Base-by-base conservation (phyloP, 768 basidiomycete genomes). In the Udeniomyces megalosporus region DNA sequence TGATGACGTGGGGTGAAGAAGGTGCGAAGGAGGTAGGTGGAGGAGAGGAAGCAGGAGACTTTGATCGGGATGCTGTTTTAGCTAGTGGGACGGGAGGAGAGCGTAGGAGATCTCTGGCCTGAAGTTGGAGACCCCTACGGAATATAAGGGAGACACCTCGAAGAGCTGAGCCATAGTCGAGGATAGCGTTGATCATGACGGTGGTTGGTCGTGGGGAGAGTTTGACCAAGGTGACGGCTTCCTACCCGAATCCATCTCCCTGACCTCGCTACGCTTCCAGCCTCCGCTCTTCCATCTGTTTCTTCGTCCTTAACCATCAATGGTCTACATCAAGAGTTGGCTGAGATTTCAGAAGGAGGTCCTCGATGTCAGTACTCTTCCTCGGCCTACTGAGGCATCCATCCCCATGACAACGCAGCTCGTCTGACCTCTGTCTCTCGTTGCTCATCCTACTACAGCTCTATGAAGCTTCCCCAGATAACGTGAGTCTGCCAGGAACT, bases 391-490 rank as follows among this genome's bases (percentile, higher is more conserved):
- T 15, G 2, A 20, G 11, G 31, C 29, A 14, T 17, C 3, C 29
- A 5, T 26, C 28, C 3, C 28, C 29, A 22, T 34, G 53, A 32
- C 51, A 42, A 42, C n/a, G n/a, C n/a, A 42, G 38, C 38, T 17
- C 38, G 38, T 42, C 51, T 56, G 44, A 60, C 34, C 56, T 6
- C 49, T 35, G 31, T 17, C 58, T n/a, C 22, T 24, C 15, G 17
- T 22, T 46, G 31, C 51, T 17, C 26, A 88, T 80, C 47, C 11
- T 50, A 28, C 24, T 52, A 74, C 82, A 78, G 10, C 77, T 95
- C 57, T 96, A 95, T 72, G 75, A 78, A 55, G 84, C 52, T 44
- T 29, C 22, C 47, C 56, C 56, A n/a, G 34, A 44, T 14, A 50
- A 29, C 50, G 45, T 63, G 49, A 38, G 42, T n/a, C 42, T 24